phyloP scores from a whole-genome alignment of 2,329 filamentous ascomycete species.

The Claviceps paspali region DNA sequence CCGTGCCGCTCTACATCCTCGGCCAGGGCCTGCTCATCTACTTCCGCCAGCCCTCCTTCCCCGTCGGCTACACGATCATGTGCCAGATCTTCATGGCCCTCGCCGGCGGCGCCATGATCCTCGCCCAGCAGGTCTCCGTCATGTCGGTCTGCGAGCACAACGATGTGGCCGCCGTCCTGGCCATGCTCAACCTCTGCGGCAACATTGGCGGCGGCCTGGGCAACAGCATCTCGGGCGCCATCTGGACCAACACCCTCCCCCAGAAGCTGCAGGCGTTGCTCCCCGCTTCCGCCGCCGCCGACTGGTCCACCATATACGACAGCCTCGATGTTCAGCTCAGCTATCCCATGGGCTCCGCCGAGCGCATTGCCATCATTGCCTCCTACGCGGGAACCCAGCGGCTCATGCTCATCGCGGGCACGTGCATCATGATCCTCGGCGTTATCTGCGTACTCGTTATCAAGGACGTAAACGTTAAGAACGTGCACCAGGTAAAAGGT shows the following conservation, averaged over 20 bases:
- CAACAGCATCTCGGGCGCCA: conserved; percentile 25
- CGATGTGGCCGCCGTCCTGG: conserved; percentile 34
- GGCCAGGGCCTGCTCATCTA: conserved; percentile 28
- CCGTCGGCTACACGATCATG: conserved; percentile 32
- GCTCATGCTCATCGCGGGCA: neutral
- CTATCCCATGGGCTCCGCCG: conserved; percentile 1
- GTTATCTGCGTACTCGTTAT: neutral
- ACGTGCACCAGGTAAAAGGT: conserved; percentile 1
- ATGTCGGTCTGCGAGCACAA: conserved; percentile 39
- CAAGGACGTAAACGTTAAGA: conserved; percentile 1
- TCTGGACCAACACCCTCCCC: conserved; percentile 27
- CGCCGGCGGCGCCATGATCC: conserved; percentile 36
- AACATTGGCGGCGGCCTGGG: conserved; percentile 30
- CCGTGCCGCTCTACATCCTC: conserved; percentile 37
- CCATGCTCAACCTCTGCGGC: conserved; percentile 28
- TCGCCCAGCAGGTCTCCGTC: conserved; percentile 41
- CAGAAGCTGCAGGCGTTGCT: conserved; percentile 1
- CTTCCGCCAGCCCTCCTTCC: conserved; percentile 22
- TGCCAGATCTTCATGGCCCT: conserved; percentile 39
- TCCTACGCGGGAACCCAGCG: neutral
- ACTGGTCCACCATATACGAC: neutral
- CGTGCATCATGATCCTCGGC: conserved; percentile 1
- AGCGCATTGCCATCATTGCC: conserved; percentile 1
- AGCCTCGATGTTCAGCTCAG: conserved; percentile 1
- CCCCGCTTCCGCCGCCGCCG: neutral